Conservation (phyloP, 1,139 yeast species). For the Saccharomyces hybrid region DNA sequence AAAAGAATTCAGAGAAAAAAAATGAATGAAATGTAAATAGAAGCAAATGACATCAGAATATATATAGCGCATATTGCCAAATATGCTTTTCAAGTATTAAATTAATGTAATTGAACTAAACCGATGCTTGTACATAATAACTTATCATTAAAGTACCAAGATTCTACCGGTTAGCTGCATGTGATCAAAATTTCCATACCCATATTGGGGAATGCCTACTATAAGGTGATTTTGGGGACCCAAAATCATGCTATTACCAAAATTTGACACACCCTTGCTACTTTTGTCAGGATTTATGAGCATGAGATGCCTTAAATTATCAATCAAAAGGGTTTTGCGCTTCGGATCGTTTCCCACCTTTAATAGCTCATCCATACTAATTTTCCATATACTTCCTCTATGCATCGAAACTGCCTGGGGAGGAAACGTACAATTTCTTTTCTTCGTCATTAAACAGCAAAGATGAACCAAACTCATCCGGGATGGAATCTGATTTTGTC, state of each 20-base stretch:
- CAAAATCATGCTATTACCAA: slow-evolving; percentile 34
- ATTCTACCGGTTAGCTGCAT: slow-evolving; percentile 16
- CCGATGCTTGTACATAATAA: slow-evolving; percentile 1
- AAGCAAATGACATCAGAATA: background rate
- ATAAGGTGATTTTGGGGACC: slow-evolving; percentile 28
- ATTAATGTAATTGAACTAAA: background rate
- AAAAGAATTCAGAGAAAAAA: slow-evolving; percentile 20
- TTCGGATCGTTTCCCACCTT: slow-evolving; percentile 7
- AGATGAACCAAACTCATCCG: slow-evolving; percentile 33
- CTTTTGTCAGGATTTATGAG: slow-evolving; percentile 7
- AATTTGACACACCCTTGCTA: slow-evolving; percentile 33
- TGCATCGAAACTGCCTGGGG: slow-evolving; percentile 36
- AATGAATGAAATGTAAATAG: slow-evolving; percentile 4
- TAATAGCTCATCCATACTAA: slow-evolving; percentile 26
- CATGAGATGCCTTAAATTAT: slow-evolving; percentile 7
- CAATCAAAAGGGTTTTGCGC: slow-evolving; percentile 7
- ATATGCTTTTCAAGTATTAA: background rate
- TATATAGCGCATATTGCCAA: background rate
- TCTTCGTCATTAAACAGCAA: slow-evolving; percentile 14
- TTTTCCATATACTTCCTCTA: slow-evolving; percentile 40
- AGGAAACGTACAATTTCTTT: slow-evolving; percentile 30
- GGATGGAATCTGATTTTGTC: slow-evolving; percentile 17
- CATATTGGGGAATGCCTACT: slow-evolving; percentile 42
- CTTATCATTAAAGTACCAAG: slow-evolving; percentile 5
- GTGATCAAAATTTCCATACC: slow-evolving; percentile 25